Percentiles rank a stretch among this genome's conserved stretches.
These are phyloP conservation scores for Codiaeum variegatum DNA, from an alignment of 441 rosid genomes.

Conservation along the genomic window DNA sequence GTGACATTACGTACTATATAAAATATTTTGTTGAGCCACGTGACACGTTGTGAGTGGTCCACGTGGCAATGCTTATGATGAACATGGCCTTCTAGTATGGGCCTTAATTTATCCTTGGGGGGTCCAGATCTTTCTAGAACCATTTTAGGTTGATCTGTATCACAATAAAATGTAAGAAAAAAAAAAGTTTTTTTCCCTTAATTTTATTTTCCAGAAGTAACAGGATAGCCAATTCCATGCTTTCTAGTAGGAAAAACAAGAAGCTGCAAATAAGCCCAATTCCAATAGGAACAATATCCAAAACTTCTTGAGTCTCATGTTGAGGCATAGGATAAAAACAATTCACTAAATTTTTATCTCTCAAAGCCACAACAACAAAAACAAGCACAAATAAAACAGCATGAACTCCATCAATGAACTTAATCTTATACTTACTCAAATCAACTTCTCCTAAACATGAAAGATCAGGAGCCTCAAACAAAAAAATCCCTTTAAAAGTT, in stretches of 20 bases:
- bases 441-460: conserved; percentile 37
- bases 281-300: conserved; percentile 60
- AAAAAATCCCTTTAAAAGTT: conserved; percentile 53
- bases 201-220: conserved; percentile 37
- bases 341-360: conserved; percentile 55
- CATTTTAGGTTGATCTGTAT: too few species aligned
- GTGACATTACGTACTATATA: too few species aligned
- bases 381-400: conserved; percentile 60
- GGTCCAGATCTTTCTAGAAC: too few species aligned
- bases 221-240: conserved; percentile 85
- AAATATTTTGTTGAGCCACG: too few species aligned
- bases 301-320: conserved; percentile 47
- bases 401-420: conserved; percentile 61
- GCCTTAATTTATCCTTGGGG: too few species aligned
- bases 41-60: too few species aligned
- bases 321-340: conserved; percentile 73
- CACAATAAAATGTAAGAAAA: too few species aligned
- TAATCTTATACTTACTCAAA: conserved; percentile 38
- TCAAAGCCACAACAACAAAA: conserved; percentile 57
- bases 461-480: conserved; percentile 58
- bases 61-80: too few species aligned
- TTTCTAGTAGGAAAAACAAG: conserved; percentile 76
- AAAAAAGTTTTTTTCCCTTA: too few species aligned
- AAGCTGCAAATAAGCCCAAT: conserved; percentile 63
- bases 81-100: too few species aligned